Evolutionary conservation across 2,329 filamentous ascomycete genomes (phyloP), one percentile per base, ranked within the genome.

Genomic region (Talaromyces sp.): DNA sequence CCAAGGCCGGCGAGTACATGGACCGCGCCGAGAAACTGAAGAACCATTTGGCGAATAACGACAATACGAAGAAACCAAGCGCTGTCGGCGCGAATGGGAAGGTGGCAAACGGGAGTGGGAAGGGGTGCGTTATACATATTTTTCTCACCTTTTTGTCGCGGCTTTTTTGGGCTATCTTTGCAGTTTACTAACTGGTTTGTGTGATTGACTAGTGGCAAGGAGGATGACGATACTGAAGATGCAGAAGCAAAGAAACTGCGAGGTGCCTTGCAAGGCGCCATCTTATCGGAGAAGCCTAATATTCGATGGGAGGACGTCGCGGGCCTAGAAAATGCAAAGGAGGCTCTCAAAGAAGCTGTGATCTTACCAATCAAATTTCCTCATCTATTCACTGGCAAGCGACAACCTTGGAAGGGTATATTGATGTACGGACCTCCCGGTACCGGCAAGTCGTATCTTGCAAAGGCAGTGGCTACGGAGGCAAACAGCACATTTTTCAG

Each of bases 401-500:
- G 94, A 71, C 90, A 99, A 78, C 93, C 94, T 2, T 99, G 94
- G 94, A 97, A 96, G 77, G 94, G 94, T 46, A 99, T 99, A 69
- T 75, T 99, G 74, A 82, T 99, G 21, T 99, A 97, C 72, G 94
- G 94, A 0, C 94, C 94, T 1, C 94, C 94, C 0, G 94, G 94
- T 70, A 99, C 94, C 5, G 94, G 94, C 79, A 99, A 99, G 81
- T 94, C 90, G 81, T 97, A 97, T 75, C 81, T 99, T 58, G 94
- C 94, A 64, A 99, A 97, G 77, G 94, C 94, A 2, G 93, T 99
- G 56, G 94, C 94, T 57, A 99, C 94, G 19, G 94, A 99, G 77
- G 94, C 94, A 61, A 97, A 99, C 77, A 97, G 92, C 77, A 97
- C 94, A 3, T 99, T 99, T 74, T 99, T 99, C 83, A 97, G 92